A percentile compares a stretch with the other conserved stretches of the same genome.
These are phyloP conservation scores for Macrotyloma uniflorum DNA, from an alignment of 306 rosid species.

Conservation along the genomic window DNA sequence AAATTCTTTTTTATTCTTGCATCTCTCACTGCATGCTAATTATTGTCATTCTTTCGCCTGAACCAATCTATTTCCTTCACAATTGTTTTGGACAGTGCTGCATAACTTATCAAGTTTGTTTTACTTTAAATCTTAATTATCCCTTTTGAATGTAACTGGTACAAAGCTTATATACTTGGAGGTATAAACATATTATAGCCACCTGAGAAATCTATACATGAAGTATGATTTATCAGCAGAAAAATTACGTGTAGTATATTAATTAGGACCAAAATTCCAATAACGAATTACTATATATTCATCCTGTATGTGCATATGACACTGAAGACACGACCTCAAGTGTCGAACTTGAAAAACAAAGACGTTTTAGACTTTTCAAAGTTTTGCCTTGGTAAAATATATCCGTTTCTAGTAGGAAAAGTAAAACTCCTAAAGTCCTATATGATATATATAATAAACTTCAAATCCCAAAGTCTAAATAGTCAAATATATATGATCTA, in stretches of 20 bases:
- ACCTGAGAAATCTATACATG: neutral
- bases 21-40: neutral
- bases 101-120: neutral
- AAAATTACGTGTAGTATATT: neutral
- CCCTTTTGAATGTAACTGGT: neutral
- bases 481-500: conserved; percentile 26
- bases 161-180: neutral
- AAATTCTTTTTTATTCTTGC: neutral
- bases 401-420: neutral
- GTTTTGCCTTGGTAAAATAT: conserved; percentile 29
- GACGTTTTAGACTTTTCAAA: conserved; percentile 21
- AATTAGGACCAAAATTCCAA: neutral
- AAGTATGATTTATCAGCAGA: neutral
- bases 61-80: neutral
- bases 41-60: neutral
- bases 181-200: conserved; percentile 1
- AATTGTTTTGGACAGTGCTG: neutral
- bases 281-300: neutral
- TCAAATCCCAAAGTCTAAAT: conserved; percentile 50
- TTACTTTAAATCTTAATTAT: neutral
- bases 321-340: conserved; percentile 3
- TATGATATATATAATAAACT: conserved; percentile 1
- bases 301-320: neutral
- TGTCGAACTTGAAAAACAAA: conserved; percentile 25
- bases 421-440: neutral